Base-by-base conservation (phyloP, 805 yeast genomes). In the Phaffomyces opuntiae region DNA sequence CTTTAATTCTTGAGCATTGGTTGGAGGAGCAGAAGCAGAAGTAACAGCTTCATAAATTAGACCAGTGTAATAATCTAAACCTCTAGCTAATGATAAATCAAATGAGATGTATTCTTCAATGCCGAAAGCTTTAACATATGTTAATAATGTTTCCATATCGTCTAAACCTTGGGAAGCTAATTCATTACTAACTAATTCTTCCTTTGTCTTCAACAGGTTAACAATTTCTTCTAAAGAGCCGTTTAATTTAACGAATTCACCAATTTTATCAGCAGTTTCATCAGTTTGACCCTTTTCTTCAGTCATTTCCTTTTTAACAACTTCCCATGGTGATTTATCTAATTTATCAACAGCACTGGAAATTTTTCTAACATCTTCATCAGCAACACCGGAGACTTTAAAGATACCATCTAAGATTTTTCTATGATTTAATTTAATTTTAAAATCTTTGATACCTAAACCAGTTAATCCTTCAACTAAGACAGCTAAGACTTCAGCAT, bases 41-140 rank as follows among this genome's bases (percentile, higher is more conserved):
- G 98, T 93, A 40, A 93, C 98, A 42, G 93, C 96, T 68, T 93
- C 99, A 67, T 89, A 93, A 54, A 93, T 93, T 53, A 93, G 75
- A 35, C 99, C 99, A 13, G 99, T 93, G 70, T 93, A 93, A 68
- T 93, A 93, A 68, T 93, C 99, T 59, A 93, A 77, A 42, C 99
- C 99, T 74, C 99, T 82, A 37, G 99, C 99, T 53, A 93, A 73
- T 4, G 98, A 90, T 66, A 93, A 75, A 67, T 93, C 99, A 56
- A 93, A 91, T 12, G 91, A 83, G 49, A 88, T 73, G 65, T 66
- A 77, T 13, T 72, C 52, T 44, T 75, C 75, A 51, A 88, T 80
- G n/a, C 75, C 85, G 58, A 88, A 88, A 7, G 96, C 95, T 53
- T 87, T 87, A 13, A 84, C 74, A 57, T 87, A 93, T 36, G 80